Percentiles rank a stretch among this genome's conserved stretches.
phyloP scores from a whole-genome alignment of 2,329 filamentous ascomycete species.

The Trichoderma polysporum region DNA sequence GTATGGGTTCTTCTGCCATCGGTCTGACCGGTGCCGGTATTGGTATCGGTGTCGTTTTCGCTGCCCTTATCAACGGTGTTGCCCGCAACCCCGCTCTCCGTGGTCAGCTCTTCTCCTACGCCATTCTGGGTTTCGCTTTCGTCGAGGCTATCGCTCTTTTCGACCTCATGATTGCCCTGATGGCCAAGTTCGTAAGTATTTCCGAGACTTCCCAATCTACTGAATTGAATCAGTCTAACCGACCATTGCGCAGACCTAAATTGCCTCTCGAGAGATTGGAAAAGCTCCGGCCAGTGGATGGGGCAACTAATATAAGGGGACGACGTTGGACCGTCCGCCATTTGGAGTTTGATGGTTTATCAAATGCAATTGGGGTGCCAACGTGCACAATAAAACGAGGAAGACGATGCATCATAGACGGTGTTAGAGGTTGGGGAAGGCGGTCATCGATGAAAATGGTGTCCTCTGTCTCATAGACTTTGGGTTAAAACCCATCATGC shows the following conservation, averaged over 20 bases:
- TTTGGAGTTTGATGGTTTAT: slow-evolving; percentile 31
- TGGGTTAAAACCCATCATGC: slow-evolving; percentile 35
- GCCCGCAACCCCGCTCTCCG: slow-evolving; percentile 93
- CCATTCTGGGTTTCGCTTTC: slow-evolving; percentile 94
- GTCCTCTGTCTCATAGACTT: slow-evolving; percentile 37
- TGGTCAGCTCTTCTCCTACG: slow-evolving; percentile 94
- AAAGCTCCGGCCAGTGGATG: slow-evolving; percentile 39
- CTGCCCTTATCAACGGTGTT: slow-evolving; percentile 82
- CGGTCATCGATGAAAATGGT: slow-evolving; percentile 32
- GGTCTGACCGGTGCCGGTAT: slow-evolving; percentile 92
- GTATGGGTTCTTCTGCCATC: slow-evolving; percentile 86
- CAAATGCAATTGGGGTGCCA: slow-evolving; percentile 29
- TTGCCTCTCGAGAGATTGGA: slow-evolving; percentile 34
- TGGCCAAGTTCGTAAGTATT: slow-evolving; percentile 81
- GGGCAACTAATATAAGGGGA: slow-evolving; percentile 35
- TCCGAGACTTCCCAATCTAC: neutral
- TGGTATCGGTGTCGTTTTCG: slow-evolving; percentile 94
- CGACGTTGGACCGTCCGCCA: slow-evolving; percentile 31
- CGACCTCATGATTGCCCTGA: slow-evolving; percentile 89
- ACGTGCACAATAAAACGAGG: slow-evolving; percentile 38
- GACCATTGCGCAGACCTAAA: slow-evolving; percentile 37
- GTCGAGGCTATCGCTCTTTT: slow-evolving; percentile 89
- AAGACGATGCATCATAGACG: slow-evolving; percentile 42
- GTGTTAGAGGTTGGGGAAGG: slow-evolving; percentile 41
- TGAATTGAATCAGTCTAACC: neutral